Conservation (phyloP, 306 rosid species). For the Quercus berberidifolia region DNA sequence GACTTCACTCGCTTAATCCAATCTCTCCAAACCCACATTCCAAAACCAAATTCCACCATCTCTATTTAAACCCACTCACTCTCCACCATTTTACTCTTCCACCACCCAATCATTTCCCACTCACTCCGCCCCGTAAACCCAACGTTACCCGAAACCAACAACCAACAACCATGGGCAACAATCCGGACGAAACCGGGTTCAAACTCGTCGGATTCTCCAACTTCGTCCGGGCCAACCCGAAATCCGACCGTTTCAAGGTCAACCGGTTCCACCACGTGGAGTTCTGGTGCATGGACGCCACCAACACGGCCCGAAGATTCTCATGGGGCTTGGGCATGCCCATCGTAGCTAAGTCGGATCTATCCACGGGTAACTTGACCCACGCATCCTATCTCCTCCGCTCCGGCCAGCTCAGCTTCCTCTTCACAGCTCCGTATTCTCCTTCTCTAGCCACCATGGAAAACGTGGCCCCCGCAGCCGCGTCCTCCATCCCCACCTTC, state of each 20-base stretch:
- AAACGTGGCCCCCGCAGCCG: constrained; percentile 7
- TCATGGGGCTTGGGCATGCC: constrained; percentile 90
- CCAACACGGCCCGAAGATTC: constrained; percentile 68
- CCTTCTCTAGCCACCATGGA: constrained; percentile 36
- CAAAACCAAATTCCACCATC: no score
- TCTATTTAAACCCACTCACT: not conserved
- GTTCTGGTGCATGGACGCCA: constrained; percentile 89
- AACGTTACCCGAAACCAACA: no score
- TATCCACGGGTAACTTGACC: constrained; percentile 68
- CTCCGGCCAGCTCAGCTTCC: constrained; percentile 79
- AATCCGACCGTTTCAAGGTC: constrained; percentile 66
- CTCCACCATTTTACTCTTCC: no score
- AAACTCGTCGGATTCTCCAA: constrained; percentile 60
- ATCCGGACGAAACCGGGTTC: constrained; percentile 12
- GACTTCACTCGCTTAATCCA: no score
- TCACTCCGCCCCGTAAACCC: not conserved
- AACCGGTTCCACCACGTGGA: constrained; percentile 82
- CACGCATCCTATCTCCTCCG: constrained; percentile 93
- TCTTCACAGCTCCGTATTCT: constrained; percentile 89
- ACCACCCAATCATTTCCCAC: no score
- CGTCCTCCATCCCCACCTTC: constrained; percentile 67
- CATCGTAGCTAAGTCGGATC: constrained; percentile 68
- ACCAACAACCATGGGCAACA: constrained; percentile 33
- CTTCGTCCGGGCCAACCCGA: constrained; percentile 66
- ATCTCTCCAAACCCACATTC: no score